These are phyloP conservation scores for Rhodotorula graminis DNA, from an alignment of 768 basidiomycete species.

Conservation along the genomic window DNA sequence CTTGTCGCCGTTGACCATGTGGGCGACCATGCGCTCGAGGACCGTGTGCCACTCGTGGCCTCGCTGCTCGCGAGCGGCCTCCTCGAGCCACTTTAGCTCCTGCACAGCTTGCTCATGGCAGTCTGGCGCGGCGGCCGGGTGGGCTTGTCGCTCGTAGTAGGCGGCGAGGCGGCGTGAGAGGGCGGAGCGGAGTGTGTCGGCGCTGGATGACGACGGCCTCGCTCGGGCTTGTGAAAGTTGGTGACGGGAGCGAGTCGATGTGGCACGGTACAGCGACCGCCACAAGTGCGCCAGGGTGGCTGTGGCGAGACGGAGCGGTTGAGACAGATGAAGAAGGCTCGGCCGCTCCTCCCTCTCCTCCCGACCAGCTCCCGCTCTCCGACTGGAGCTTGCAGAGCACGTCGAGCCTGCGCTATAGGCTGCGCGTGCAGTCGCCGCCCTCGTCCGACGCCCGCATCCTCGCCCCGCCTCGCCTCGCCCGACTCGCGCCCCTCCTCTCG, in stretches of 20 bases:
- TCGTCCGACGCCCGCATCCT: too few species aligned
- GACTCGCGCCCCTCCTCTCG: too few species aligned
- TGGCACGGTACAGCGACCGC: not conserved
- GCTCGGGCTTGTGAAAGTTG: not conserved
- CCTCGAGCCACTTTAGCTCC: constrained; percentile 23
- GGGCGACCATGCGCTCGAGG: constrained; percentile 1
- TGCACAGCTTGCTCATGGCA: not conserved
- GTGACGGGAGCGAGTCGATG: not conserved
- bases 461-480: too few species aligned
- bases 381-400: too few species aligned
- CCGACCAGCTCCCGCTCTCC: too few species aligned
- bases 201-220: not conserved
- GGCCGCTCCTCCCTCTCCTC: too few species aligned
- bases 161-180: not conserved
- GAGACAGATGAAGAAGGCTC: too few species aligned
- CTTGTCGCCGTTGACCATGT: constrained; percentile 31
- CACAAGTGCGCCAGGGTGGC: not conserved
- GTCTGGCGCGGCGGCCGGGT: not conserved
- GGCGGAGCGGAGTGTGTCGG: not conserved
- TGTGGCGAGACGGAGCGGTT: too few species aligned
- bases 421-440: too few species aligned
- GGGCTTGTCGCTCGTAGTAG: not conserved
- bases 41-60: not conserved
- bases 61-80: not conserved
- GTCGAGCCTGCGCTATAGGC: too few species aligned